Evolutionary conservation across 768 basidiomycete genomes (phyloP), one percentile per base, ranked within the genome.

Genomic region (Boletus pseudo-olivaceus): DNA sequence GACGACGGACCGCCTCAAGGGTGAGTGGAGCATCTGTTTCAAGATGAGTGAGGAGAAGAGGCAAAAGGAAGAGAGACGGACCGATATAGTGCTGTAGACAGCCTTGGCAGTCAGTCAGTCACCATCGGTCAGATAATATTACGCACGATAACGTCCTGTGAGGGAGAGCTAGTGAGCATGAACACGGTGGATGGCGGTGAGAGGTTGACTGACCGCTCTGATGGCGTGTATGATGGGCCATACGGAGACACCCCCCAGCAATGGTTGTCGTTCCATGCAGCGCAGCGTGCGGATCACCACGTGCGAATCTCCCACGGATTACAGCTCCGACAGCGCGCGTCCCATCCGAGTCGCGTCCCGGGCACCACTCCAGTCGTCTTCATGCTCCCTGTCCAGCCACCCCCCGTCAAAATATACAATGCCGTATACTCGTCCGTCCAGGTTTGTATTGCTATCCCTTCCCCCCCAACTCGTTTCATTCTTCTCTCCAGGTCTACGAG

Each of bases 341-440:
- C 67, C 66, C 61, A 45, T 38, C 60, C 58, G 53, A 62, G 67
- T 61, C 65, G 67, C 68, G 66, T 72, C 67, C 60, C 33, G 61
- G 56, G 62, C 19, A 30, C 49, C 4, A 33, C 54, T 39, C 59
- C 42, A 42, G 63, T 69, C 62, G 57, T 55, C 62, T 55, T 65
- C 62, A 49, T 67, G 65, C 68, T 63, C 42, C 32, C 73, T n/a
- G 69, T 67, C 38, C 82, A 68, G 60, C 72, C 72, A 26, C 80
- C 82, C 34, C 73, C 75, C 42, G 85, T 91, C 53, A 91, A 91
- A 75, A 92, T 93, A 60, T 93, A 93, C 75, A 93, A 93, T 82
- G 90, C 90, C 7, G 91, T 93, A 45, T 93, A 93, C 65, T 91
- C 89, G 19, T 90, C 90, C 9, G 91, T 93, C 9, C 90, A 92